A percentile compares a stretch with the other conserved stretches of the same genome.
Evolutionary conservation across 129 eudicot species (phyloP).

Genomic region (Sambucus nigra): DNA sequence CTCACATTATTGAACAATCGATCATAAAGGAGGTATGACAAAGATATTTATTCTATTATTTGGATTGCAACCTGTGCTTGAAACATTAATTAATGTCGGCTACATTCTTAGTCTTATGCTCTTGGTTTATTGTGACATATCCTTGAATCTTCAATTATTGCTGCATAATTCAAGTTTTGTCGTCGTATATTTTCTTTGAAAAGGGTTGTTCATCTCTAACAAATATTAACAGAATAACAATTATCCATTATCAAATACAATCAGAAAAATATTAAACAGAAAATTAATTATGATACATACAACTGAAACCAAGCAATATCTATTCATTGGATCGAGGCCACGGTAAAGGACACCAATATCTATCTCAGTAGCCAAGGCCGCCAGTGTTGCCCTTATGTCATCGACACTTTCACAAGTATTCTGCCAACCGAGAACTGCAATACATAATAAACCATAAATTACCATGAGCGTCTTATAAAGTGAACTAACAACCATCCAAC

Average conservation of each 20-base stretch:
- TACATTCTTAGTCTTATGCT: no score
- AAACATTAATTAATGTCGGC: no score
- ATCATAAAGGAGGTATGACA: no score
- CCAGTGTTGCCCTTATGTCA: slow-evolving; percentile 71
- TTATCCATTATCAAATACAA: background rate
- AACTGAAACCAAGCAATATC: slow-evolving; percentile 71
- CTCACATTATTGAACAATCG: no score
- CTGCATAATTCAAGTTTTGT: no score
- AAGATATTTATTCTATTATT: no score
- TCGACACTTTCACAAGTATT: slow-evolving; percentile 74
- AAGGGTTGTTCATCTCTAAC: background rate
- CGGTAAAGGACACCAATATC: slow-evolving; percentile 79
- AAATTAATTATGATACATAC: slow-evolving; percentile 20
- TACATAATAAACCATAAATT: slow-evolving; percentile 2
- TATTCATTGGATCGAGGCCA: slow-evolving; percentile 71
- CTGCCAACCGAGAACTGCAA: slow-evolving; percentile 93
- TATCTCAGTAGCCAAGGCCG: slow-evolving; percentile 64
- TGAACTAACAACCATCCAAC: background rate
- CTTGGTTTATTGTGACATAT: no score
- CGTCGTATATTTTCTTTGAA: background rate
- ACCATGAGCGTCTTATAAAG: background rate
- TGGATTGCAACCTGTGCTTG: no score
- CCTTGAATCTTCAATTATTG: no score
- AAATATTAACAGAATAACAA: background rate
- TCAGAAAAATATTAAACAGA: background rate